Percentiles rank a stretch among this genome's conserved stretches.
These are phyloP conservation scores for Camellia oleifera DNA, from an alignment of 179 eudicot species.

Conservation along the genomic window DNA sequence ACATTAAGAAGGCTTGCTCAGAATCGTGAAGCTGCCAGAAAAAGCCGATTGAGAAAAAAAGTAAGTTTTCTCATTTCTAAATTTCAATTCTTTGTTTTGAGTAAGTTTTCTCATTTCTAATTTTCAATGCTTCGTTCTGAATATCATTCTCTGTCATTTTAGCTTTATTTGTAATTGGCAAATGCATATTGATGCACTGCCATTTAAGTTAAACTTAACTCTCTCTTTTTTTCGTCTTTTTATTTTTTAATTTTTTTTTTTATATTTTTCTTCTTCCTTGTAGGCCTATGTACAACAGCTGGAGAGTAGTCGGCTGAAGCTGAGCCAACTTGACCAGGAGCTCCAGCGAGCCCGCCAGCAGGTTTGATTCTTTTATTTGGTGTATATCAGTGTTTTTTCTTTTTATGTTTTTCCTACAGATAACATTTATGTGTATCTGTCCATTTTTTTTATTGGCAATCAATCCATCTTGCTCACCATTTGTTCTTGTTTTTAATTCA, in stretches of 20 bases:
- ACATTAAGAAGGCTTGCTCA: constrained; percentile 86
- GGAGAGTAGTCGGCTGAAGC: constrained; percentile 83
- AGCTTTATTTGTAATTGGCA: neutral
- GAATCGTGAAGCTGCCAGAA: constrained; percentile 97
- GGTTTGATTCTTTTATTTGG: constrained; percentile 31
- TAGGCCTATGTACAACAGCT: constrained; percentile 96
- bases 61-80: constrained; percentile 19
- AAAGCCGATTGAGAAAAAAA: constrained; percentile 87
- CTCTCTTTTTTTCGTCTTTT: too few species aligned
- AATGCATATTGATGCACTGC: neutral
- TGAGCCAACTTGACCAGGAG: constrained; percentile 92
- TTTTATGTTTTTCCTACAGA: neutral
- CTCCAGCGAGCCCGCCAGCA: constrained; percentile 93
- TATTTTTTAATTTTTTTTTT: too few species aligned
- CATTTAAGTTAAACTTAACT: neutral
- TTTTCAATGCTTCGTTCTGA: neutral
- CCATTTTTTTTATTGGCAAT: neutral
- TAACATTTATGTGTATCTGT: too few species aligned
- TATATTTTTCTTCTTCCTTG: neutral
- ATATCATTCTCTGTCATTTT: neutral
- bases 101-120: neutral
- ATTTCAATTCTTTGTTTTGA: neutral
- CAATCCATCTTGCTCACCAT: neutral
- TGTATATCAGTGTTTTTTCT: neutral
- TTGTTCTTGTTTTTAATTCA: constrained; percentile 16